A percentile compares a stretch with the other conserved stretches of the same genome.
phyloP scores from a whole-genome alignment of 75 land plant species.

The Picea sitchensis region DNA sequence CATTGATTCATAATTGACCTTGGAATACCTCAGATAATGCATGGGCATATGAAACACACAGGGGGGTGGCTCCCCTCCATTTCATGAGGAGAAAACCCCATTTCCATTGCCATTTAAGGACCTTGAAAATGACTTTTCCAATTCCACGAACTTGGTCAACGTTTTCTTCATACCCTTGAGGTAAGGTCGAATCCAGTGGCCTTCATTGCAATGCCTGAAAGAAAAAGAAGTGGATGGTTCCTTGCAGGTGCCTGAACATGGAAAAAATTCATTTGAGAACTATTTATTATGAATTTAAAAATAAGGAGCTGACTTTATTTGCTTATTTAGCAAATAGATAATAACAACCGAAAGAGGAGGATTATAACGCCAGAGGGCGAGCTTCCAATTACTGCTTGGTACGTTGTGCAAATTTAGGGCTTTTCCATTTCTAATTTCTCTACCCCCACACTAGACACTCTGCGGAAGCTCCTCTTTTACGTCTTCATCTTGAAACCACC shows the following conservation, averaged over 20 bases:
- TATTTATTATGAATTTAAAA: not conserved
- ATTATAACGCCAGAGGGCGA: constrained; percentile 94
- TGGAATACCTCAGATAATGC: too few species aligned
- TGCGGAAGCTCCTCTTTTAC: too few species aligned
- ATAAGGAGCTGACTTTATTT: not conserved
- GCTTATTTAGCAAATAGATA: not conserved
- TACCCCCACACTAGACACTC: too few species aligned
- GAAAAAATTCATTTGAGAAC: not conserved
- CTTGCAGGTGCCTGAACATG: constrained; percentile 65
- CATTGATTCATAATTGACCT: too few species aligned
- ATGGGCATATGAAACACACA: too few species aligned
- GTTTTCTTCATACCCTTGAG: constrained; percentile 67
- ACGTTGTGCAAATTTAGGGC: constrained; percentile 58
- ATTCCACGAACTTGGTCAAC: too few species aligned
- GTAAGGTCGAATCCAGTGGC: constrained; percentile 97
- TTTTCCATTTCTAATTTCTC: too few species aligned
- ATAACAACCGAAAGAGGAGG: constrained; percentile 55
- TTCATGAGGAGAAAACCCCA: too few species aligned
- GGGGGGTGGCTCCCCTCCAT: too few species aligned
- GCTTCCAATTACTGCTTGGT: constrained; percentile 64
- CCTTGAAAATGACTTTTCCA: too few species aligned
- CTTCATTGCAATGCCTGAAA: constrained; percentile 97
- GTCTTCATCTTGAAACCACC: too few species aligned
- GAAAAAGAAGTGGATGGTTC: constrained; percentile 91
- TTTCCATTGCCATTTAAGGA: too few species aligned